phyloP scores from a whole-genome alignment of 352 stramenopile species.

The Phytopythium delawarense region DNA sequence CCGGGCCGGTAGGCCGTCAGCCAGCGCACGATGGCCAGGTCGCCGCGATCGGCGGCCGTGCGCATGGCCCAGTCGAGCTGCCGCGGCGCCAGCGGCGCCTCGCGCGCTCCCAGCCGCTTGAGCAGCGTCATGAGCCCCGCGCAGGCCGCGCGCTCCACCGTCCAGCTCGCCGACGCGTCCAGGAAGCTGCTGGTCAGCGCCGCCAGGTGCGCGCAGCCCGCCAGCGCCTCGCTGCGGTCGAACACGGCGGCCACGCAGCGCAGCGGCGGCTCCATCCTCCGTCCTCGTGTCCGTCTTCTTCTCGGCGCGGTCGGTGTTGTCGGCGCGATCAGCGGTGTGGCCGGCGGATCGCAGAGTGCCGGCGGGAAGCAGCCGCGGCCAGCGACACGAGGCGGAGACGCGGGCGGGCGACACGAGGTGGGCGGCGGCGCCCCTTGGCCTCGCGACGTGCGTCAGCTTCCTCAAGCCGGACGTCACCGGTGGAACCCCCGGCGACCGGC shows the following conservation, averaged over 20 bases:
- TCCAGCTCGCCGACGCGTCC: constrained; percentile 58
- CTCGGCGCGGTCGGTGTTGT: not conserved
- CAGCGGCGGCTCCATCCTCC: constrained; percentile 6
- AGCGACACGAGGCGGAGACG: too few species aligned
- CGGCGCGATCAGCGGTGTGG: not conserved
- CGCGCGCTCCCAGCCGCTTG: constrained; percentile 32
- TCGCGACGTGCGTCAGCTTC: not conserved
- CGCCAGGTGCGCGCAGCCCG: constrained; percentile 39
- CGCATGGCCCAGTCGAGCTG: constrained; percentile 70
- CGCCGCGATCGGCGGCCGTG: constrained; percentile 62
- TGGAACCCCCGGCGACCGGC: not conserved
- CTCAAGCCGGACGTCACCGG: not conserved
- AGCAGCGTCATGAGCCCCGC: constrained; percentile 50
- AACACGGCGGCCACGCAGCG: constrained; percentile 41
- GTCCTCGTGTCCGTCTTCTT: not conserved
- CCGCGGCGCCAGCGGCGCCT: constrained; percentile 32
- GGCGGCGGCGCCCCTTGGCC: too few species aligned
- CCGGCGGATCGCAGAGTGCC: too few species aligned
- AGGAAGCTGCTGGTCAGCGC: constrained; percentile 45
- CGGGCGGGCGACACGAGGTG: too few species aligned
- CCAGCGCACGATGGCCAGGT: constrained; percentile 61
- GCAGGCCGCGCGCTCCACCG: constrained; percentile 48
- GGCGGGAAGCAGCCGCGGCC: too few species aligned
- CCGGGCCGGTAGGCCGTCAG: constrained; percentile 49
- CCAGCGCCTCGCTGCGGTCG: constrained; percentile 39